Base-by-base conservation (phyloP, 306 rosid species). In the Gastrolobium villosum region DNA sequence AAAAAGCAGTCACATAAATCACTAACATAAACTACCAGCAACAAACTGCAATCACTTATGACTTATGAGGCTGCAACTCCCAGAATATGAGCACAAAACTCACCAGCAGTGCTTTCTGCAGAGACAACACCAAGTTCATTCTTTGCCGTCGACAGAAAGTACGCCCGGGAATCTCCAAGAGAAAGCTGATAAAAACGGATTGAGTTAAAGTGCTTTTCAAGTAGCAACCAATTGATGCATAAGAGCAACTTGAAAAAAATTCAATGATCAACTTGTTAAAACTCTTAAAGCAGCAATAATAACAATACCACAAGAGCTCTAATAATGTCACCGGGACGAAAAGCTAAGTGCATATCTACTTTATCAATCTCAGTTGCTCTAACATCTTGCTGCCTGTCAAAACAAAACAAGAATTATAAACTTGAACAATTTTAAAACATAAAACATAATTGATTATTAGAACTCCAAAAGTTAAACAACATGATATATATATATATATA, bases 281-380 rank as follows among this genome's bases (percentile, higher is more conserved):
- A 70, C 3, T 62, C 52, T 67, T 54, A 50, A 59, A 43, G 68
- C 52, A 44, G 40, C 73, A 90, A 86, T 79, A 87, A 79, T 92
- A 92, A 97, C 83, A 91, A 79, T 92, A 92, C 98, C 83, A 91
- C 99, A 77, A 82, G 73, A 80, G 97, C 98, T 84, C 76, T 86
- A 60, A 95, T 87, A 50, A 93, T 87, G 79, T 95, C 99, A 74
- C 98, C 98, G 1, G 89, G 89, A 41, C 61, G 86, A 68, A 88
- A 95, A 71, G 97, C 91, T 41, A 65, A 70, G 84, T 88, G 96
- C 97, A 89, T 91, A 54, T 95, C 98, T 69, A 95, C 99, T 88
- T 92, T 95, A 75, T 95, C 99, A 36, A 95, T 95, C 87, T 95
- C 99, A 6, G 94, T 91, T 65, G 98, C 97, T 81, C 98, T 89